A percentile compares a stretch with the other conserved stretches of the same genome.
phyloP scores from a whole-genome alignment of 2,329 filamentous ascomycete species.

The Paraphoma chrysanthemicola region DNA sequence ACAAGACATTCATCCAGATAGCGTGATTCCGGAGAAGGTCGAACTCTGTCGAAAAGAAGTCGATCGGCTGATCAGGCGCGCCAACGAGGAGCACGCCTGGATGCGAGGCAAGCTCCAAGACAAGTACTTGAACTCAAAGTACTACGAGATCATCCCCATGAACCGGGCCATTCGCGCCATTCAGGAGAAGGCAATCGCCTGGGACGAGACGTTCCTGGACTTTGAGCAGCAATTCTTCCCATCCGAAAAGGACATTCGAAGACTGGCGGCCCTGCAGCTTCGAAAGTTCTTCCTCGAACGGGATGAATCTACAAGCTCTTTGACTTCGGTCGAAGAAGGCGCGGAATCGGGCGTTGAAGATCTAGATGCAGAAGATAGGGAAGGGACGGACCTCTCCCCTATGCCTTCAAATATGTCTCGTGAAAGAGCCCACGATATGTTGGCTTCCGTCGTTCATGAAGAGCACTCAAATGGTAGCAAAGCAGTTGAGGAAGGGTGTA shows the following conservation, averaged over 20 bases:
- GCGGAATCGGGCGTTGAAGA: constrained; percentile 54
- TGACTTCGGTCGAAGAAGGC: constrained; percentile 72
- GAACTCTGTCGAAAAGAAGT: constrained; percentile 84
- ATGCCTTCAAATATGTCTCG: constrained; percentile 57
- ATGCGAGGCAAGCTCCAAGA: constrained; percentile 82
- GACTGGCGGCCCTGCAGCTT: constrained; percentile 88
- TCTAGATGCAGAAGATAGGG: constrained; percentile 37
- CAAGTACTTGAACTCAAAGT: constrained; percentile 90
- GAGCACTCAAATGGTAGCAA: constrained; percentile 52
- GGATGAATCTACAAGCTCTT: constrained; percentile 78
- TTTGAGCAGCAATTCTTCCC: constrained; percentile 94
- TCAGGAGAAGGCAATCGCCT: constrained; percentile 90
- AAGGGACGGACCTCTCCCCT: constrained; percentile 37
- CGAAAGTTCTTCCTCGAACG: constrained; percentile 93
- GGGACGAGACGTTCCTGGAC: constrained; percentile 88
- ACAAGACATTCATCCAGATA: constrained; percentile 88
- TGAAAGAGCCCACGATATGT: constrained; percentile 69
- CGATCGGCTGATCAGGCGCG: constrained; percentile 76
- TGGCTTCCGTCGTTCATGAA: constrained; percentile 71
- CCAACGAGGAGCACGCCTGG: constrained; percentile 80
- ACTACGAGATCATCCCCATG: constrained; percentile 95
- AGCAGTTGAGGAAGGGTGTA: constrained; percentile 7
- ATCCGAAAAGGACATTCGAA: constrained; percentile 92
- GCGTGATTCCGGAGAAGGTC: constrained; percentile 84
- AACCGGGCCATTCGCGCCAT: constrained; percentile 88